Conservation (phyloP, 1,284 basidiomycete species). For the Puccinia coronata region DNA sequence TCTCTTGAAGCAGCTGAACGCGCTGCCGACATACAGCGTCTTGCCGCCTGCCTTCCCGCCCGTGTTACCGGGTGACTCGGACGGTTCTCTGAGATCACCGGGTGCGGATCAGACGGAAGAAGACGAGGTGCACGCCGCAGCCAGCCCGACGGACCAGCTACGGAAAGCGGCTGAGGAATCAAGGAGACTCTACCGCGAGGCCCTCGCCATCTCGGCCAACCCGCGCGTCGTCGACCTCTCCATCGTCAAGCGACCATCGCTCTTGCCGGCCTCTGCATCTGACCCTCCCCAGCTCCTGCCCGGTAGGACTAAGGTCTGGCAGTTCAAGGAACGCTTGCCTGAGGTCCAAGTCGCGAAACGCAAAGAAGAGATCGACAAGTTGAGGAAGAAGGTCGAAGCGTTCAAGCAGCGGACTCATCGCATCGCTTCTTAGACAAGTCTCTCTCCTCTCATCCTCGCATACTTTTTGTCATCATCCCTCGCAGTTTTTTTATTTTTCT, state of each 20-base stretch:
- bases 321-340: conserved; percentile 41
- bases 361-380: conserved; percentile 36
- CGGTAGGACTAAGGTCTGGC: conserved; percentile 34
- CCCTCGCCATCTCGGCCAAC: conserved; percentile 26
- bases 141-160: conserved; percentile 19
- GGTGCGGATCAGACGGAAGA: background rate
- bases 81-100: background rate
- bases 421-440: background rate
- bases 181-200: conserved; percentile 34
- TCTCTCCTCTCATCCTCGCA: background rate
- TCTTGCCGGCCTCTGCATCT: background rate
- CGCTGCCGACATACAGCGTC: conserved; percentile 64
- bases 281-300: background rate
- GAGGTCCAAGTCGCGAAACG: conserved; percentile 37
- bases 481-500: no score
- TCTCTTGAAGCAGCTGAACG: conserved; percentile 75
- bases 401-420: conserved; percentile 30
- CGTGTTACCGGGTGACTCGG: conserved; percentile 27
- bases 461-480: background rate
- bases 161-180: conserved; percentile 36
- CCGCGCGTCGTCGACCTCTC: conserved; percentile 43
- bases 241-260: conserved; percentile 16
- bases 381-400: conserved; percentile 35
- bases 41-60: conserved; percentile 61
- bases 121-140: background rate